Conservation (phyloP, 1,284 basidiomycete genomes). For the Ustilago curta region DNA sequence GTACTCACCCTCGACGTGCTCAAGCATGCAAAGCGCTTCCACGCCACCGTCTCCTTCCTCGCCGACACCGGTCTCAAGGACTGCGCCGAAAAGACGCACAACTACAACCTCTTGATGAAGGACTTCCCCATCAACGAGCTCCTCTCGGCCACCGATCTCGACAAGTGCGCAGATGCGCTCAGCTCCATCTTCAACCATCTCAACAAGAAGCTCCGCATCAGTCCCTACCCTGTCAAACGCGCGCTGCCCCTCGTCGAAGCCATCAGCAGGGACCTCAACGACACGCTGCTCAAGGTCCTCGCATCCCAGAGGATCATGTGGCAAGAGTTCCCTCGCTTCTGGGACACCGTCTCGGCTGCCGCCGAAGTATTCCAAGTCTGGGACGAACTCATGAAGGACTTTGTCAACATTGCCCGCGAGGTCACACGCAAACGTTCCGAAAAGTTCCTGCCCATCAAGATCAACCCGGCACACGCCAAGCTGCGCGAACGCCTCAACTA, state of each 20-base stretch:
- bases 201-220: conserved; percentile 85
- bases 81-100: conserved; percentile 64
- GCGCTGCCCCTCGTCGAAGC: conserved; percentile 96
- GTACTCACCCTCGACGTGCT: conserved; percentile 92
- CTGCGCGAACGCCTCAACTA: conserved; percentile 90
- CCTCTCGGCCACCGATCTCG: conserved; percentile 92
- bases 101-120: conserved; percentile 96
- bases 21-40: conserved; percentile 95
- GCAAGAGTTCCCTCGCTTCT: conserved; percentile 92
- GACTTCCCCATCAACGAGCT: conserved; percentile 98
- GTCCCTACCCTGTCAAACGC: conserved; percentile 92
- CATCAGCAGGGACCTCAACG: conserved; percentile 96
- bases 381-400: conserved; percentile 98
- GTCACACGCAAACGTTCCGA: conserved; percentile 90
- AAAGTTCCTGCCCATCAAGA: conserved; percentile 97
- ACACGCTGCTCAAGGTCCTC: conserved; percentile 90
- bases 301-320: conserved; percentile 90
- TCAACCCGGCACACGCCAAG: conserved; percentile 88
- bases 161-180: conserved; percentile 90
- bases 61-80: conserved; percentile 95
- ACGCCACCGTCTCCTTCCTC: conserved; percentile 96
- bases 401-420: conserved; percentile 95
- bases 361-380: conserved; percentile 89
- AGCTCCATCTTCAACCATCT: conserved; percentile 90
- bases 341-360: conserved; percentile 81